Conservation (phyloP, 495 filamentous ascomycete genomes). For the Aspergillus leporis region DNA sequence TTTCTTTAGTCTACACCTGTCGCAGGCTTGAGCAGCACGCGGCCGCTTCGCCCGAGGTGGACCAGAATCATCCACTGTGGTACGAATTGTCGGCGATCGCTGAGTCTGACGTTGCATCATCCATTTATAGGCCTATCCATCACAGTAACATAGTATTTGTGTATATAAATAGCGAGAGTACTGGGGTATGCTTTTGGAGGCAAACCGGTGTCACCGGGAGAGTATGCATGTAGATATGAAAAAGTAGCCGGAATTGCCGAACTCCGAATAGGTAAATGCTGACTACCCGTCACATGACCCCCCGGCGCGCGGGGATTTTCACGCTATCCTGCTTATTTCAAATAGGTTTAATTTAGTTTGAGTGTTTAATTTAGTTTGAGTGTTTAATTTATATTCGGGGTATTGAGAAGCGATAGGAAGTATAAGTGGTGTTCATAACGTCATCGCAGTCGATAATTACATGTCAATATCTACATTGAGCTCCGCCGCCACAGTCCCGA, state of each 20-base stretch:
- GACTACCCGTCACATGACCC: background rate
- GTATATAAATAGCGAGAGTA: background rate
- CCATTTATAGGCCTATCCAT: constrained; percentile 11
- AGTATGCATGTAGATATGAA: background rate
- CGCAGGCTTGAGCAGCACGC: constrained; percentile 43
- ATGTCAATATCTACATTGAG: constrained; percentile 26
- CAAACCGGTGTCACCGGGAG: background rate
- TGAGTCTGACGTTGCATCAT: constrained; percentile 20
- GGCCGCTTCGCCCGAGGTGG: constrained; percentile 38
- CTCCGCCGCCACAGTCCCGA: constrained; percentile 19
- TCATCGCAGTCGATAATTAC: background rate
- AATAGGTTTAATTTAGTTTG: background rate
- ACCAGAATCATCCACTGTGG: constrained; percentile 22
- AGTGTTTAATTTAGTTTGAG: background rate
- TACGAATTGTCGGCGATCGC: constrained; percentile 10
- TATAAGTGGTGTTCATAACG: background rate
- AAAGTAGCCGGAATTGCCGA: constrained; percentile 21
- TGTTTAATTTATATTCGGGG: background rate
- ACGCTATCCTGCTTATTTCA: background rate
- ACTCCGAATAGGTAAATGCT: background rate
- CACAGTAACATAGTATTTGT: background rate
- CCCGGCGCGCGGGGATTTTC: constrained; percentile 6
- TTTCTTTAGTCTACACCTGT: constrained; percentile 44
- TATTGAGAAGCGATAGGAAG: background rate
- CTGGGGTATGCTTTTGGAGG: background rate